Percentiles rank a stretch among this genome's conserved stretches.
Conservation (phyloP, 2,329 filamentous ascomycete species). For the Pseudogymnoascus sp. region DNA sequence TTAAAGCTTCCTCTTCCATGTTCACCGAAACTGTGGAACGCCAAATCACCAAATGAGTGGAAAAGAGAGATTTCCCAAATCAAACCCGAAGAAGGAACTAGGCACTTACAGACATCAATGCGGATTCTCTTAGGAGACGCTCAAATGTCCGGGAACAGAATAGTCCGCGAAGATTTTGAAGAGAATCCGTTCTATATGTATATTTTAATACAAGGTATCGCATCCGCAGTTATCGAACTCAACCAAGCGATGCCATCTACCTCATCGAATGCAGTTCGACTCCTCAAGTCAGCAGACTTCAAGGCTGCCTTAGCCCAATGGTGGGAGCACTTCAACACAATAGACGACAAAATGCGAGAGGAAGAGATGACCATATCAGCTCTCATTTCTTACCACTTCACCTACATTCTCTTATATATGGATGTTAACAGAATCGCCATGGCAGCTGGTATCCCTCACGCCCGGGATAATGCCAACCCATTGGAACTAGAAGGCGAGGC, state of each 20-base stretch:
- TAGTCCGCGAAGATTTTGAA: not conserved
- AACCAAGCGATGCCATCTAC: not conserved
- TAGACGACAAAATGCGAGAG: not conserved
- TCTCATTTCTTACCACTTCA: not conserved
- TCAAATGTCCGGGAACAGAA: not conserved
- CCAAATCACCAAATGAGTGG: not conserved
- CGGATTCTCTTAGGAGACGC: not conserved
- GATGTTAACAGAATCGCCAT: not conserved
- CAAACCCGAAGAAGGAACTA: conserved; percentile 18
- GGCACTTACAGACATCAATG: conserved; percentile 11
- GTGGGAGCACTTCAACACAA: not conserved
- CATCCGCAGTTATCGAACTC: not conserved
- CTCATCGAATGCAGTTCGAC: not conserved
- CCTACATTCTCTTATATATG: not conserved
- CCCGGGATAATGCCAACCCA: not conserved
- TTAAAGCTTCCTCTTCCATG: not conserved
- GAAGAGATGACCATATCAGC: not conserved
- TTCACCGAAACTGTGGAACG: not conserved
- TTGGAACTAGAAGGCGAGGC: not conserved
- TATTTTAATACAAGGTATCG: not conserved
- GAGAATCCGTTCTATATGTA: not conserved
- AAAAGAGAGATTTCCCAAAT: conserved; percentile 12
- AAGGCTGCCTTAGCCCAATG: not conserved
- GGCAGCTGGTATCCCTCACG: not conserved
- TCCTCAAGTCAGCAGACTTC: not conserved